Percentiles rank a stretch among this genome's conserved stretches.
phyloP scores from a whole-genome alignment of 2,329 filamentous ascomycete species.

The Pseudogymnoascus sp. region DNA sequence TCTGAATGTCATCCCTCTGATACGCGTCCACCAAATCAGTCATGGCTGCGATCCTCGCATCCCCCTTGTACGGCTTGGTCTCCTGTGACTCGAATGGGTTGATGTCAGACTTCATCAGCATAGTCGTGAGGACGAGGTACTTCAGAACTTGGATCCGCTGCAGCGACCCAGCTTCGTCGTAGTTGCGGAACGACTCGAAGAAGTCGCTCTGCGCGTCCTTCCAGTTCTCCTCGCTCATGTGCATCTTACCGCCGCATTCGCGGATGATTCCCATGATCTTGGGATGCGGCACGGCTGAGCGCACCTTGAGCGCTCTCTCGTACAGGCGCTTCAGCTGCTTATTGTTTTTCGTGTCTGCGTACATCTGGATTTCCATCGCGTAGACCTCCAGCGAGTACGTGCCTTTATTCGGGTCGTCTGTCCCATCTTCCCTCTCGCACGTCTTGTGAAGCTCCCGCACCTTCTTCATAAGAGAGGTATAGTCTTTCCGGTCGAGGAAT shows the following conservation, averaged over 20 bases:
- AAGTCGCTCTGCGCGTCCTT: conserved; percentile 95
- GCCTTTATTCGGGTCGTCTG: conserved; percentile 87
- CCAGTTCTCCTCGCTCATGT: conserved; percentile 99
- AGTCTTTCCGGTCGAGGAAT: conserved; percentile 86
- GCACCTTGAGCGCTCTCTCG: conserved; percentile 80
- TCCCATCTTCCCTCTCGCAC: conserved; percentile 79
- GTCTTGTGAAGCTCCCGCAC: conserved; percentile 80
- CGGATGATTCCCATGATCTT: conserved; percentile 99
- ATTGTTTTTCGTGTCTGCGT: conserved; percentile 92
- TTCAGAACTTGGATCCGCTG: conserved; percentile 96
- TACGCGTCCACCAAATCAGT: conserved; percentile 95
- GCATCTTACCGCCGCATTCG: conserved; percentile 99
- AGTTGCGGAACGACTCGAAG: conserved; percentile 97
- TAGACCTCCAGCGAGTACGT: conserved; percentile 95
- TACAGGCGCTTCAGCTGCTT: conserved; percentile 92
- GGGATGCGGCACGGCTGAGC: conserved; percentile 94
- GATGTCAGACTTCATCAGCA: conserved; percentile 98
- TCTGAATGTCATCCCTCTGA: conserved; percentile 87
- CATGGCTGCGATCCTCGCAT: conserved; percentile 93
- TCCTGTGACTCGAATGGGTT: conserved; percentile 98
- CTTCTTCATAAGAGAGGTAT: conserved; percentile 69
- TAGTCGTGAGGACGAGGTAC: conserved; percentile 90
- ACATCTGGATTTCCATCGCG: conserved; percentile 97
- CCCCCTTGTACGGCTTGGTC: conserved; percentile 95
- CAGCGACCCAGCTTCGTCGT: conserved; percentile 93